Base-by-base conservation (phyloP, 768 basidiomycete species). In the Termitomyces sp. region DNA sequence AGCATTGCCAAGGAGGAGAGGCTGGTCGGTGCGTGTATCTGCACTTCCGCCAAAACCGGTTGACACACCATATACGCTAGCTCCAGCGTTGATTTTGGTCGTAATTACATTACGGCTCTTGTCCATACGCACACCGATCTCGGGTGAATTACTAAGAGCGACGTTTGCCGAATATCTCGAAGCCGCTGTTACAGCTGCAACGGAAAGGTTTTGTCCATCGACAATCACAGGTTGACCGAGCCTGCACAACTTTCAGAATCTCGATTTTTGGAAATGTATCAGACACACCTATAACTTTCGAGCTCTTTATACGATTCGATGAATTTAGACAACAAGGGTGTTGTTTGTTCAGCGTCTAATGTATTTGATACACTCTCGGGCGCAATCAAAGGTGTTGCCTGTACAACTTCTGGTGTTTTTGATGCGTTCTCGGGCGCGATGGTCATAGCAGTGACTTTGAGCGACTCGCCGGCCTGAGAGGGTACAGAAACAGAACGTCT, bases 11-110 rank as follows among this genome's bases (percentile, higher is more conserved):
- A 95, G 86, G 10, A 86, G 76, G 62, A 89, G 70, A 25, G 91
- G 86, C 56, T 91, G 77, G 65, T 87, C 82, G 0, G 92, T 94
- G 25, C 92, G 84, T 1, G 92, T 94, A 71, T 93, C 89, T 11
- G 92, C 92, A 67, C 87, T 89, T n/a, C 92, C 92, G 45, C 92
- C 93, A 67, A 92, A 95, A 50, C 93, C 93, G 40, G 82, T 85
- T 2, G 89, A 89, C 46, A 94, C 88, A 29, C 93, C 93, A 66
- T 95, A 95, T 20, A 95, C 81, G 64, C 88, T 90, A 56, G 83
- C 80, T 10, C 86, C 85, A 4, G 79, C 77, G 25, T 82, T 80
- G 43, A 94, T 81, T 72, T 92, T 92, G 67, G 81, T 79, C 25
- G 81, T 76, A 48, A 94, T 84, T 60, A 87, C 81, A 51, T 80